These are phyloP conservation scores for Moniliophthora roreri DNA, from an alignment of 1,284 basidiomycete genomes.

Conservation along the genomic window DNA sequence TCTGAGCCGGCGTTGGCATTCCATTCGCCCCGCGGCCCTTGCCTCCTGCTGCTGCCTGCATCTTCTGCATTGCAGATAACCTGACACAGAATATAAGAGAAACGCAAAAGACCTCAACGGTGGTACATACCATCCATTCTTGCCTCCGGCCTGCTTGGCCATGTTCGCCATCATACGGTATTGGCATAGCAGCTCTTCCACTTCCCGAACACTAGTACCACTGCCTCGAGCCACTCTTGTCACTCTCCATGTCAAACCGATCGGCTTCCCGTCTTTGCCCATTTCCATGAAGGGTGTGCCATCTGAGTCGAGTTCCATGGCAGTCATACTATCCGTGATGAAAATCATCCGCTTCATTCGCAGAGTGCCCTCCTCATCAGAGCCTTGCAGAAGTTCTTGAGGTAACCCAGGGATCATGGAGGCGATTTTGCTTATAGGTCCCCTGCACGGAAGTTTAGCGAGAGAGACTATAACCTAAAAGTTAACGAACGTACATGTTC, in stretches of 20 bases:
- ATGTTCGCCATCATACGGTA: constrained; percentile 97
- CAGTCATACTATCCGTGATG: constrained; percentile 98
- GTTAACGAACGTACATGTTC: constrained; percentile 75
- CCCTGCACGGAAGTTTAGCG: constrained; percentile 51
- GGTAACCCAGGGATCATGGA: constrained; percentile 98
- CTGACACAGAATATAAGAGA: constrained; percentile 31
- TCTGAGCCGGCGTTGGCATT: constrained; percentile 89
- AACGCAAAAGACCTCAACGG: constrained; percentile 1
- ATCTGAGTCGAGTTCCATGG: constrained; percentile 93
- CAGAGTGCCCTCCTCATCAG: constrained; percentile 87
- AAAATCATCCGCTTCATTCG: constrained; percentile 98
- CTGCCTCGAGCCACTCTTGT: constrained; percentile 90
- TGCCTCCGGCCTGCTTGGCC: constrained; percentile 96
- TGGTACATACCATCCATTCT: constrained; percentile 78
- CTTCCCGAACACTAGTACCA: constrained; percentile 95
- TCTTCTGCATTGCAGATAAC: constrained; percentile 87
- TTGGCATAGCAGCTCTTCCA: constrained; percentile 94
- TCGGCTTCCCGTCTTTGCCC: constrained; percentile 82
- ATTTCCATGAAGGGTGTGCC: constrained; percentile 84
- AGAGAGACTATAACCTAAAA: constrained; percentile 3
- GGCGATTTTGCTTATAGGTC: constrained; percentile 96
- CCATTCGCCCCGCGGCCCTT: constrained; percentile 83
- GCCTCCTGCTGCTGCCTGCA: constrained; percentile 83
- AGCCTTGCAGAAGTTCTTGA: constrained; percentile 85
- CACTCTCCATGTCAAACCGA: constrained; percentile 83